Percentiles rank a stretch among this genome's conserved stretches.
phyloP scores from a whole-genome alignment of 306 rosid genomes.

The Malus sylvestris region DNA sequence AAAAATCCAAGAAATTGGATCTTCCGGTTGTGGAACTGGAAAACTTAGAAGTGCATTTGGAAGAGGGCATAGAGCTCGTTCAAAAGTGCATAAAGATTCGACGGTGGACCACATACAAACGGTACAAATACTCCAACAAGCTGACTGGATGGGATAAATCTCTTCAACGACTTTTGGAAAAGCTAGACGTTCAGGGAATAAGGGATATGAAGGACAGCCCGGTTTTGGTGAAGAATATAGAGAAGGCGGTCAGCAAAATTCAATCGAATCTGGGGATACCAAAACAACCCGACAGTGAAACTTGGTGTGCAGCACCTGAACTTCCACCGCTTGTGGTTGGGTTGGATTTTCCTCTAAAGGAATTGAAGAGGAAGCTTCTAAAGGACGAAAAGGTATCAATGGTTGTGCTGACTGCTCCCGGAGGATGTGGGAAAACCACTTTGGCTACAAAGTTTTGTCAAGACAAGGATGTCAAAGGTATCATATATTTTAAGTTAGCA shows the following conservation, averaged over 20 bases:
- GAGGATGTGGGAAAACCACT: constrained; percentile 51
- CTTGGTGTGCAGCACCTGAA: constrained; percentile 22
- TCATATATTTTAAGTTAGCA: constrained; percentile 12
- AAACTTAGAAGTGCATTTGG: neutral
- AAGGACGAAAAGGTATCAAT: constrained; percentile 11
- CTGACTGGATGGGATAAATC: constrained; percentile 24
- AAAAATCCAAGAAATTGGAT: neutral
- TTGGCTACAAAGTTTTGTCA: constrained; percentile 39
- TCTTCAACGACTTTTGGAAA: neutral
- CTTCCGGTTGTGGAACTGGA: neutral
- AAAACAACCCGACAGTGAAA: neutral
- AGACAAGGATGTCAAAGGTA: constrained; percentile 28
- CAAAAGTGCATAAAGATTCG: neutral
- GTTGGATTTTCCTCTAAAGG: constrained; percentile 34
- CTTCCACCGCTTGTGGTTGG: constrained; percentile 35
- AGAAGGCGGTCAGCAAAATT: neutral
- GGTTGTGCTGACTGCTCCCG: constrained; percentile 34
- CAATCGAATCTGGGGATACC: neutral
- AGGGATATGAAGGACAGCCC: constrained; percentile 13
- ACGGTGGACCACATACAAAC: neutral
- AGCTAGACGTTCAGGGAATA: constrained; percentile 4
- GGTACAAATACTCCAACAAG: neutral
- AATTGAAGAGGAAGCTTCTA: constrained; percentile 39
- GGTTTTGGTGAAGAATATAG: neutral
- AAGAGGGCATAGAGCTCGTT: neutral